Evolutionary conservation across 2,329 filamentous ascomycete species (phyloP).

Genomic region (Fusarium sp.): DNA sequence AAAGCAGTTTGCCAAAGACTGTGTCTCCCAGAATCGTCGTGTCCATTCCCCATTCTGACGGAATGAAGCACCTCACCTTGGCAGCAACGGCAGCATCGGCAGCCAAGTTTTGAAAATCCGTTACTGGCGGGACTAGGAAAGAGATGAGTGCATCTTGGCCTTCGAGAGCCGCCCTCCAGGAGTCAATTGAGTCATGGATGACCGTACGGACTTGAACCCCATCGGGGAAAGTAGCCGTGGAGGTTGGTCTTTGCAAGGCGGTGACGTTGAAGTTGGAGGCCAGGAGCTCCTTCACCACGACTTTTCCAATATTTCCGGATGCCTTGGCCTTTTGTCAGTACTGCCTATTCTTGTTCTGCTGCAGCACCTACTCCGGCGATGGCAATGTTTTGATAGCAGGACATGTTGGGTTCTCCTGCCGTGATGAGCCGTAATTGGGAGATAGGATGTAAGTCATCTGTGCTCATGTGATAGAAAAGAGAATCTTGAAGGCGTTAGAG

Average conservation of each 20-base stretch:
- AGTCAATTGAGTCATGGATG: not conserved
- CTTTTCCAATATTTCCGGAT: not conserved
- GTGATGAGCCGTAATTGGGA: not conserved
- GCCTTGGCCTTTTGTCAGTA: not conserved
- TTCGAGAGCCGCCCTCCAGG: not conserved
- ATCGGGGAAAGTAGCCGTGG: not conserved
- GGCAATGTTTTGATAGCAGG: not conserved
- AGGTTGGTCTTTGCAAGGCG: not conserved
- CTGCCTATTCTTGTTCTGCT: not conserved
- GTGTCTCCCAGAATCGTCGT: conserved; percentile 2
- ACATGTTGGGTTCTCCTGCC: not conserved
- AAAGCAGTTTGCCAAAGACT: not conserved
- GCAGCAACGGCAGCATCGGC: conserved; percentile 4
- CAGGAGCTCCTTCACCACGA: not conserved
- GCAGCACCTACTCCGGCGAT: conserved; percentile 5
- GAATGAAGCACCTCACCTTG: conserved; percentile 3
- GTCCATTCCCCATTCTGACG: conserved; percentile 9
- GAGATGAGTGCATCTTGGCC: not conserved
- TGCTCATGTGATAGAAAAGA: not conserved
- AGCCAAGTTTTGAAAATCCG: not conserved
- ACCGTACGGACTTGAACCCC: not conserved
- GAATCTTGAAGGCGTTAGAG: not conserved
- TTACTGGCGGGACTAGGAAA: not conserved
- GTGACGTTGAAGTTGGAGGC: not conserved
- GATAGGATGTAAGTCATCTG: not conserved